Evolutionary conservation across 306 rosid genomes (phyloP).

Genomic region (Acacia acuminata): DNA sequence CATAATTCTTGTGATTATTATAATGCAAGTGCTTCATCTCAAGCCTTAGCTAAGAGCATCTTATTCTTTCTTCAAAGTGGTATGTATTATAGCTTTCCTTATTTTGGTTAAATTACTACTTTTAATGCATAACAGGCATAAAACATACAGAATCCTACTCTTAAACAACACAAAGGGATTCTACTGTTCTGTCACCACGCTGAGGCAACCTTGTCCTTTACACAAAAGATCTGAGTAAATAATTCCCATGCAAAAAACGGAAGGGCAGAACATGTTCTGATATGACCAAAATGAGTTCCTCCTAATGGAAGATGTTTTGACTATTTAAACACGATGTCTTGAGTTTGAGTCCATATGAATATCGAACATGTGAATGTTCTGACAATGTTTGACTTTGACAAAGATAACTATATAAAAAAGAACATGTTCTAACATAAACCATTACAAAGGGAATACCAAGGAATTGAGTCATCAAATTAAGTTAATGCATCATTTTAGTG

Average conservation of each 20-base stretch:
- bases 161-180: background rate
- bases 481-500: conserved; percentile 35
- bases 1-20: background rate
- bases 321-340: too few relatives aligned
- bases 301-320: too few relatives aligned
- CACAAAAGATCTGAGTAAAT: conserved; percentile 8
- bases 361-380: too few relatives aligned
- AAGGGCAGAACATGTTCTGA: background rate
- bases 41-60: background rate
- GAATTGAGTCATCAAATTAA: conserved; percentile 24
- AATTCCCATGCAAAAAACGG: background rate
- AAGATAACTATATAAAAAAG: too few relatives aligned
- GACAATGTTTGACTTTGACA: too few relatives aligned
- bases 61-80: background rate
- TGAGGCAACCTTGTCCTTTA: conserved; percentile 21
- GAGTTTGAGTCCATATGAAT: too few relatives aligned
- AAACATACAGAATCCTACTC: background rate
- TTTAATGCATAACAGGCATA: background rate
- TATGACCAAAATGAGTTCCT: too few relatives aligned
- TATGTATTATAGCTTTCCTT: background rate
- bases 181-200: conserved; percentile 17
- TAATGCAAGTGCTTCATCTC: background rate
- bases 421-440: background rate
- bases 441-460: conserved; percentile 15
- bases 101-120: background rate